Evolutionary conservation across 1,284 basidiomycete species (phyloP), one percentile per base, ranked within the genome.

Genomic region (Thelephora terrestris): DNA sequence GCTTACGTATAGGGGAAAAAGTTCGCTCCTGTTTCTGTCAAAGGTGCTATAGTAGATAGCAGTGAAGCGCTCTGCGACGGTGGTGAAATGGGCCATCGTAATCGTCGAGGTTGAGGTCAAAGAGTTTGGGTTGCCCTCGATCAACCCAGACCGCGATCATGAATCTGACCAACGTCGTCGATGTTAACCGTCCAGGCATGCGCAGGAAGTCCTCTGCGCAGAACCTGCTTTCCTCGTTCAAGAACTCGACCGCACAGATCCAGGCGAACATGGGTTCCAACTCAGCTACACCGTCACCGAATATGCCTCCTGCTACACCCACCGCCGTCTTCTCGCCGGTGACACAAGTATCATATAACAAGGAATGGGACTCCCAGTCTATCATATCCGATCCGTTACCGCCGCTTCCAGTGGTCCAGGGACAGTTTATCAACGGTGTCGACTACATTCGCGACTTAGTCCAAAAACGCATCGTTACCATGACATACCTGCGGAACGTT

Each of bases 191-290:
- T 51, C 84, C 85, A 37, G 57, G 70, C 16, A 83, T 90, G 75
- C 81, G 86, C 54, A 78, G 87, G 55, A 90, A 90, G 67, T 86
- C 85, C 17, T 88, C 85, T 2, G 85, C 85, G 1, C 85, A 87
- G 65, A 88, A 87, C 64, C 71, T 90, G 46, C 73, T 90, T 35
- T 78, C 78, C n/a, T 80, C 81, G 43, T 86, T 87, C 74, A 88
- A 85, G 60, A 54, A 60, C 4, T 50, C 57, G 47, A 54, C 59
- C 43, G 45, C 55, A 44, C 50, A 58, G 4, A 61, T 57, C 53
- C 57, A 56, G 36, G 42, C 53, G 43, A 47, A 44, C 36, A 25
- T 25, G 20, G 50, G 55, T 25, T 45, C 58, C 3, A 51, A 60
- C 5, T 51, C 58, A 39, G 48, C 59, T 2, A 54, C 62, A 6